These are phyloP conservation scores for Pythium graminicola DNA, from an alignment of 352 stramenopile species.

Conservation along the genomic window DNA sequence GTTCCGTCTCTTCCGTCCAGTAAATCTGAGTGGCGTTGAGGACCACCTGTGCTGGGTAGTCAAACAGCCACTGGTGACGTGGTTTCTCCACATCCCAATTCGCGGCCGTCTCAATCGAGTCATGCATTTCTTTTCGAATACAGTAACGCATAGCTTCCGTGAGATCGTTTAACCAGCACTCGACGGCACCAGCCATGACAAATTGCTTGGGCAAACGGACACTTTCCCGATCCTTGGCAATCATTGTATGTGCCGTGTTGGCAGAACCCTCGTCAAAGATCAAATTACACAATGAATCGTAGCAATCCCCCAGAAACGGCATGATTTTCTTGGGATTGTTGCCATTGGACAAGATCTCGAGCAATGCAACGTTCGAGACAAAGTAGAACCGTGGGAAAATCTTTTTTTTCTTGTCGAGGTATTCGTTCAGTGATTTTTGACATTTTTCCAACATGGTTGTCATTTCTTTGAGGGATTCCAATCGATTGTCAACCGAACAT, in stretches of 20 bases:
- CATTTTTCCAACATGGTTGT: constrained; percentile 85
- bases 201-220: constrained; percentile 68
- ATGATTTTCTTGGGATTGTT: constrained; percentile 97
- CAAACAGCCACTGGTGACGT: constrained; percentile 93
- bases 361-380: constrained; percentile 80
- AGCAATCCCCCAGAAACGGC: constrained; percentile 96
- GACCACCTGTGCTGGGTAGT: constrained; percentile 73
- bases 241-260: constrained; percentile 81
- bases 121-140: constrained; percentile 83
- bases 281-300: constrained; percentile 91
- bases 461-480: constrained; percentile 84
- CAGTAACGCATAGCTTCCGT: constrained; percentile 82
- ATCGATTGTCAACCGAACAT: constrained; percentile 69
- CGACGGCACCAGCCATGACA: constrained; percentile 77
- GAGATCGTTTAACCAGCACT: constrained; percentile 83
- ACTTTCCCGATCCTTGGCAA: constrained; percentile 71
- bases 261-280: constrained; percentile 73
- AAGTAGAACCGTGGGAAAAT: constrained; percentile 90
- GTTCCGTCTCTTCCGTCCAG: constrained; percentile 84
- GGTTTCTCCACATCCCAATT: constrained; percentile 95
- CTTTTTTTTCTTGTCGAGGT: constrained; percentile 90
- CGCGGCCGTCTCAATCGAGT: constrained; percentile 76
- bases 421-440: constrained; percentile 85
- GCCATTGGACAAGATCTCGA: constrained; percentile 85
- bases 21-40: constrained; percentile 91